Base-by-base conservation (phyloP, 805 yeast species). In the Yarrowia keelungensis region DNA sequence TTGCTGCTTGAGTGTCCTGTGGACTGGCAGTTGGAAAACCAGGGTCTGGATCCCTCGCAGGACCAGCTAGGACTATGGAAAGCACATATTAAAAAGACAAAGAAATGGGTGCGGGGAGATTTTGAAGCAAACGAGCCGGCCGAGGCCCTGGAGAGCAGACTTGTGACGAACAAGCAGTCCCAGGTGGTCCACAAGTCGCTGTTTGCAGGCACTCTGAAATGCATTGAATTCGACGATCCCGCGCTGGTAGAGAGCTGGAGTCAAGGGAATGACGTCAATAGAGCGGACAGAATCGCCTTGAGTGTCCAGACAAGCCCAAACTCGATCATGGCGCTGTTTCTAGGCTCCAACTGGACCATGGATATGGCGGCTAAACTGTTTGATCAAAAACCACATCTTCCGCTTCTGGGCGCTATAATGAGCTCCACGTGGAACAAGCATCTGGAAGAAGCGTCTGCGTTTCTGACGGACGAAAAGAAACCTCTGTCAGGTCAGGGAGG, bases 151-250 rank as follows among this genome's bases (percentile, higher is more conserved):
- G 65, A 59, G 16, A 9, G 42, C 3, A 14, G n/a, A 14, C 15
- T 59, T n/a, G 10, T 4, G 10, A n/a, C 65, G 12, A 59, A 59
- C n/a, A 16, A 12, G 11, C 16, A 11, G 39, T 26, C 65, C 3
- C 67, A 62, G 47, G 67, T 62, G 26, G 16, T 62, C 8, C 67
- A 62, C 38, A 47, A 47, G 56, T 15, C 45, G 10, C 41, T 62
- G 32, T 62, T 62, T 41, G 54, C 67, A 2, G 67, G 67, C 32
- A 62, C 67, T 14, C 67, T 62, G 39, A 62, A 62, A 62, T 47
- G 67, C 56, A 47, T 62, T 14, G 67, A 62, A 22, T 39, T 19
- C 47, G 67, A 47, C 38, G 67, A 62, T 62, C 67, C 67, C 1
- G 67, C 56, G 15, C 47, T 47, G 22, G 35, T 15, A 8, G 1